Evolutionary conservation across 495 filamentous ascomycete genomes (phyloP).

Genomic region (Podospora conica): DNA sequence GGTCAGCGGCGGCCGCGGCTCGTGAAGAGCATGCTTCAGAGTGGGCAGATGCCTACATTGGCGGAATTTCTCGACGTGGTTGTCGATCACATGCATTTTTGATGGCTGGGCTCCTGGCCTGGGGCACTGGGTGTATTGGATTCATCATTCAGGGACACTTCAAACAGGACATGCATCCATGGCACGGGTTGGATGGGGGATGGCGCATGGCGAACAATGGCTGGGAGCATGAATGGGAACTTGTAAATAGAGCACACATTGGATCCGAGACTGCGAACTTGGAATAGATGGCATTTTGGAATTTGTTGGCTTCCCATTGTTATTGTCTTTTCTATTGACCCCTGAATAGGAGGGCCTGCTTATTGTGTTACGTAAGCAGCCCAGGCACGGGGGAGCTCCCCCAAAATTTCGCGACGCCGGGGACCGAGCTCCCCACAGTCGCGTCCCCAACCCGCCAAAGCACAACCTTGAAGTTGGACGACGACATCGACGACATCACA

Average conservation of each 20-base stretch:
- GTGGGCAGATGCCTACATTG: slow-evolving; percentile 34
- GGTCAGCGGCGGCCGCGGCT: slow-evolving; percentile 18
- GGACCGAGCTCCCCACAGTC: not conserved
- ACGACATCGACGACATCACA: not conserved
- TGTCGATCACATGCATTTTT: slow-evolving; percentile 38
- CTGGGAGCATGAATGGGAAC: not conserved
- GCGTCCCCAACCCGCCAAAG: not conserved
- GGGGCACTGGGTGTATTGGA: not conserved
- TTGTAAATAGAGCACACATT: not conserved
- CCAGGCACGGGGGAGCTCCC: not conserved
- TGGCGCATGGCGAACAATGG: not conserved
- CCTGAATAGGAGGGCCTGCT: no score
- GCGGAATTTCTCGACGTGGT: slow-evolving; percentile 41
- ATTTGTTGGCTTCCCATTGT: not conserved
- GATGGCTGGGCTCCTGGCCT: no score
- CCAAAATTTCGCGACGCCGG: not conserved
- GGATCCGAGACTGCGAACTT: not conserved
- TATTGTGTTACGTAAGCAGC: slow-evolving; percentile 15
- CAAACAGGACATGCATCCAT: not conserved
- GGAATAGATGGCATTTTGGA: not conserved
- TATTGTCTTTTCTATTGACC: not conserved
- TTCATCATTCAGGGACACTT: no score
- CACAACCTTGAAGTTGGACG: not conserved
- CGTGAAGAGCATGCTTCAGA: slow-evolving; percentile 21
- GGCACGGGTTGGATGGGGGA: not conserved